Evolutionary conservation across 768 basidiomycete genomes (phyloP).

Genomic region (Russula olivacea): DNA sequence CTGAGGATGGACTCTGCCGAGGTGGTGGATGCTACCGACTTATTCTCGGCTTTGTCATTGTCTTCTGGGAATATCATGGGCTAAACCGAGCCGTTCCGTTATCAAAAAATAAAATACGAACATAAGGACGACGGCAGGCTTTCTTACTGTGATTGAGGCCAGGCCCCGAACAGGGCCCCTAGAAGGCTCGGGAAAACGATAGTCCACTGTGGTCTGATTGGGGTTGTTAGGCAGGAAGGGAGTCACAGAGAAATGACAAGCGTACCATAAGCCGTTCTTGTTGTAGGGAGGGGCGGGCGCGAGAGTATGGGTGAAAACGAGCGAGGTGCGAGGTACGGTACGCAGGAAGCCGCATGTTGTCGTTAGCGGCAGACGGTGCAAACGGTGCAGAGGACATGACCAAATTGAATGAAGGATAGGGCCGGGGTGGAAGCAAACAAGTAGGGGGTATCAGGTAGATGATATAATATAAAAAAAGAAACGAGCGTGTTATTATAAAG

Average conservation of each 20-base stretch:
- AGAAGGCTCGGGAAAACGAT: slow-evolving; percentile 1
- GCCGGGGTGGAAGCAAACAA: neutral
- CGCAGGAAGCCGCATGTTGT: slow-evolving; percentile 14
- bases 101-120: neutral
- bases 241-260: neutral
- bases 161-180: neutral
- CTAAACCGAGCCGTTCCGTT: neutral
- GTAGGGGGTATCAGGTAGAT: neutral
- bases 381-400: slow-evolving; percentile 15
- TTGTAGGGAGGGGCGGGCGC: neutral
- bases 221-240: neutral
- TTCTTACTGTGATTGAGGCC: slow-evolving; percentile 1
- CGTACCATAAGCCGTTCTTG: slow-evolving; percentile 14
- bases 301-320: slow-evolving; percentile 21
- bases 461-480: neutral
- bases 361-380: neutral
- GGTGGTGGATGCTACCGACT: slow-evolving; percentile 7
- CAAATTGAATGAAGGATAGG: slow-evolving; percentile 18
- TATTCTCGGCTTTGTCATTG: slow-evolving; percentile 2
- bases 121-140: neutral
- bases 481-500: slow-evolving; percentile 1
- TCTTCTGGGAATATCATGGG: slow-evolving; percentile 4
- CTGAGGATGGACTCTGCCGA: slow-evolving; percentile 10
- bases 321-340: slow-evolving; percentile 3
- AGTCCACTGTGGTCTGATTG: slow-evolving; percentile 9